phyloP scores from a whole-genome alignment of 495 filamentous ascomycete species.

The Penicillium argentinense region DNA sequence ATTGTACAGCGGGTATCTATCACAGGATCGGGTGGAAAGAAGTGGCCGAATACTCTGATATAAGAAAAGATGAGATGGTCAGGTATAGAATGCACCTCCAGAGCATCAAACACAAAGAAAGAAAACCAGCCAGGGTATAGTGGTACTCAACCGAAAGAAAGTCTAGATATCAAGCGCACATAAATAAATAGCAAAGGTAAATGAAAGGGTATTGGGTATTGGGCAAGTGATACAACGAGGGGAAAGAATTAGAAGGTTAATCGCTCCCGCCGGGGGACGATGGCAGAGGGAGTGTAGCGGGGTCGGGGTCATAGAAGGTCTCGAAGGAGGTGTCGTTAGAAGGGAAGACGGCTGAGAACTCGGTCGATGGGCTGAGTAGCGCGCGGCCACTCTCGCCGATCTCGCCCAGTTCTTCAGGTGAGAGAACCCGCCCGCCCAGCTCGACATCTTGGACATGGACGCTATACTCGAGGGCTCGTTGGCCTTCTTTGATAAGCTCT shows the following conservation, averaged over 20 bases:
- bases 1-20: conserved; percentile 30
- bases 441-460: conserved; percentile 76
- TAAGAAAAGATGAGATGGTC: conserved; percentile 7
- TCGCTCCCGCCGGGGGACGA: conserved; percentile 29
- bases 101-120: conserved; percentile 8
- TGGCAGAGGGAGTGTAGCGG: conserved; percentile 17
- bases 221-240: conserved; percentile 16
- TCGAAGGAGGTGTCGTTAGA: conserved; percentile 7
- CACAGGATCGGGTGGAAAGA: conserved; percentile 17
- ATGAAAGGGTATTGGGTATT: conserved; percentile 28
- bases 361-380: conserved; percentile 33
- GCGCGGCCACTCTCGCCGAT: conserved; percentile 41
- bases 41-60: conserved; percentile 3
- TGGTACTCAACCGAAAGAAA: conserved; percentile 8
- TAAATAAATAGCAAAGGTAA: conserved; percentile 7
- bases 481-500: conserved; percentile 82
- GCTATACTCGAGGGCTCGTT: conserved; percentile 78
- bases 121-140: conserved; percentile 3
- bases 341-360: conserved; percentile 10
- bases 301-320: conserved; percentile 6
- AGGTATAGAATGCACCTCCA: conserved; percentile 5
- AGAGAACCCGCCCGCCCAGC: conserved; percentile 77
- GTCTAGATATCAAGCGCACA: conserved; percentile 6
- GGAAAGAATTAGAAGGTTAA: conserved; percentile 13
- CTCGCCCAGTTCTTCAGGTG: conserved; percentile 61